Conservation (phyloP, 768 basidiomycete genomes). For the Mycena crocata region DNA sequence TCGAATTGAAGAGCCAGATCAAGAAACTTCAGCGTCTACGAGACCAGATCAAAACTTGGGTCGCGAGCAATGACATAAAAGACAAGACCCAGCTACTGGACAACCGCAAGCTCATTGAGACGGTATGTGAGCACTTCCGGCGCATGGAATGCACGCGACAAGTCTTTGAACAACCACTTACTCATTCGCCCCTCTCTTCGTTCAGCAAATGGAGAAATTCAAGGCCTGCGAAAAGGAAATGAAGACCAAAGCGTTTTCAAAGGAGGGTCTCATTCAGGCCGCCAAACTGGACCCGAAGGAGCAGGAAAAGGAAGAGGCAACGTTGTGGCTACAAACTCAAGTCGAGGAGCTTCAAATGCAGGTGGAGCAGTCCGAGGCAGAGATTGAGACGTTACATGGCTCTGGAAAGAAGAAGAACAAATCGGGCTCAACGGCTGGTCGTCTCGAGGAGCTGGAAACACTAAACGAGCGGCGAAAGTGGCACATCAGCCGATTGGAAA, state of each 20-base stretch:
- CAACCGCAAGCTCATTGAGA: slow-evolving; percentile 96
- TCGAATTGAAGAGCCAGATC: slow-evolving; percentile 96
- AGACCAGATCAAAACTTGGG: slow-evolving; percentile 96
- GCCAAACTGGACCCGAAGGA: slow-evolving; percentile 96
- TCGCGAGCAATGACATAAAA: slow-evolving; percentile 97
- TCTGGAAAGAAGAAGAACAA: slow-evolving; percentile 89
- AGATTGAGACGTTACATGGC: slow-evolving; percentile 88
- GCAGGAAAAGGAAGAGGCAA: slow-evolving; percentile 93
- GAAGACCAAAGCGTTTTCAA: slow-evolving; percentile 99
- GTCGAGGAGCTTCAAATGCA: slow-evolving; percentile 95
- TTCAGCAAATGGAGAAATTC: slow-evolving; percentile 99
- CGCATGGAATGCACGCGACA: slow-evolving; percentile 4
- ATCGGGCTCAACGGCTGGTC: slow-evolving; percentile 72
- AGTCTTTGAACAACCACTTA: slow-evolving; percentile 8
- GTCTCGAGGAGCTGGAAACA: slow-evolving; percentile 85
- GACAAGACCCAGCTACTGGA: slow-evolving; percentile 95
- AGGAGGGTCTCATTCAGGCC: slow-evolving; percentile 95
- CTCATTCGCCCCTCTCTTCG: slow-evolving; percentile 15
- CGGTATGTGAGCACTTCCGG: slow-evolving; percentile 66
- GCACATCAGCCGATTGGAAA: slow-evolving; percentile 93
- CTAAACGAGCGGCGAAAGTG: slow-evolving; percentile 95
- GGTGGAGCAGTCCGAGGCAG: slow-evolving; percentile 94
- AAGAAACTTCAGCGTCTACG: slow-evolving; percentile 90
- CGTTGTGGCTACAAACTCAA: slow-evolving; percentile 85
- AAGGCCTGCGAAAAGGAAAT: slow-evolving; percentile 99